Conservation (phyloP, 345 rosid species). For the Lumnitzera racemosa region DNA sequence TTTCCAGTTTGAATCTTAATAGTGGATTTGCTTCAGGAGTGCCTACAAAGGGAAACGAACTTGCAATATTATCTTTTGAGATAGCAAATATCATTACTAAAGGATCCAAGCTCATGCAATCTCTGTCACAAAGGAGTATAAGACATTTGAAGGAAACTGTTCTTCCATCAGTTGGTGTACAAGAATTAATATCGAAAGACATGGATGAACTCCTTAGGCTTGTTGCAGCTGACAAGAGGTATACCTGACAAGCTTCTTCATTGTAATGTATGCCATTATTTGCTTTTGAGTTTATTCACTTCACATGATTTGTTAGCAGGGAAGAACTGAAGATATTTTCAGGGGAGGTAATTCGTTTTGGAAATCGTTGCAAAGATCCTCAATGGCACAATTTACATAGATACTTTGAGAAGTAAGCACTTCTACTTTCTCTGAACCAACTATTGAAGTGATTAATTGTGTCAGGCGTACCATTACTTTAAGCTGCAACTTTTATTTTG, state of each 20-base stretch:
- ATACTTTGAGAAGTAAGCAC: constrained; percentile 69
- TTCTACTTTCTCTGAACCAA: not conserved
- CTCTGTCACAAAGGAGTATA: constrained; percentile 57
- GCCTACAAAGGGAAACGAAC: constrained; percentile 63
- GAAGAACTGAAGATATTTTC: constrained; percentile 75
- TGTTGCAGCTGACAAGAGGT: constrained; percentile 84
- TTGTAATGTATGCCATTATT: constrained; percentile 3
- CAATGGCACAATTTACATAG: constrained; percentile 94
- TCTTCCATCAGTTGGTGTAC: constrained; percentile 71
- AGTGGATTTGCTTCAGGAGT: constrained; percentile 67
- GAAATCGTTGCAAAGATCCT: constrained; percentile 88
- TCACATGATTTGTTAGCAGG: constrained; percentile 29
- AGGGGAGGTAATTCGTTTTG: constrained; percentile 91
- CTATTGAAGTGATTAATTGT: constrained; percentile 2
- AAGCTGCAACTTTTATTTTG: constrained; percentile 3
- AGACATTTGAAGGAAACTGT: constrained; percentile 50
- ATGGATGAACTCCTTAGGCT: constrained; percentile 54
- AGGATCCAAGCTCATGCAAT: constrained; percentile 76
- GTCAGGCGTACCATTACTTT: not conserved
- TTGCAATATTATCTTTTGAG: constrained; percentile 76
- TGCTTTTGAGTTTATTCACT: not conserved
- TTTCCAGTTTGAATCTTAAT: constrained; percentile 61
- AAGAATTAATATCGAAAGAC: constrained; percentile 68
- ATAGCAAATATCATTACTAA: constrained; percentile 86
- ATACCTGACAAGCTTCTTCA: not conserved